Evolutionary conservation across 2,329 filamentous ascomycete genomes (phyloP).

Genomic region (Colletotrichum graminicola): DNA sequence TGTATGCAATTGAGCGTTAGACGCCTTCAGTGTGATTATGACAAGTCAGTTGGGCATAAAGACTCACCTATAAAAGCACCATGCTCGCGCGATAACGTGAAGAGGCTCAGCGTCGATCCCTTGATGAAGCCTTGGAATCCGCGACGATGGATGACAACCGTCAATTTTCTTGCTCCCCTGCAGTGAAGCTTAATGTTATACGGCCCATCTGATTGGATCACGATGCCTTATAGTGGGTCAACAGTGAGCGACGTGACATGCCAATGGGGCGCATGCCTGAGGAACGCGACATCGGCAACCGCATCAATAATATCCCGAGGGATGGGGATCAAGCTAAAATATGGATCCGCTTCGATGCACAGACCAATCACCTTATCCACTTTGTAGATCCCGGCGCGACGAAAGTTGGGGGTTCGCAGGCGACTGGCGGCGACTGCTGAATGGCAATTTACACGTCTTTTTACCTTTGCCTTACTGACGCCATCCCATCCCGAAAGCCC

Average conservation of each 20-base stretch:
- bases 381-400: conserved; percentile 33
- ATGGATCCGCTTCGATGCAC: neutral
- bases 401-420: conserved; percentile 17
- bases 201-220: conserved; percentile 31
- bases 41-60: neutral
- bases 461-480: conserved; percentile 28
- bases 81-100: conserved; percentile 36
- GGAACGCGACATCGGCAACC: conserved; percentile 13
- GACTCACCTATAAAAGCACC: conserved; percentile 40
- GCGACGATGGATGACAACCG: conserved; percentile 8
- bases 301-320: conserved; percentile 16
- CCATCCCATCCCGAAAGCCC: conserved; percentile 29
- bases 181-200: conserved; percentile 32
- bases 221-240: conserved; percentile 14
- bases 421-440: conserved; percentile 14
- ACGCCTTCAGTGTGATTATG: neutral
- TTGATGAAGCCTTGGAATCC: conserved; percentile 16
- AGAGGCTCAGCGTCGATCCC: conserved; percentile 12
- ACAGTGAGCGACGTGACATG: conserved; percentile 1
- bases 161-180: conserved; percentile 32
- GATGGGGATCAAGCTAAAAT: too few relatives aligned
- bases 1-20: conserved; percentile 33
- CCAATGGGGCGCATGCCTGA: conserved; percentile 7
- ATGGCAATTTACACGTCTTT: conserved; percentile 31
- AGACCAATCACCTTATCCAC: neutral